Evolutionary conservation across 352 stramenopile genomes (phyloP).

Genomic region (Globisporangium cylindrosporum): DNA sequence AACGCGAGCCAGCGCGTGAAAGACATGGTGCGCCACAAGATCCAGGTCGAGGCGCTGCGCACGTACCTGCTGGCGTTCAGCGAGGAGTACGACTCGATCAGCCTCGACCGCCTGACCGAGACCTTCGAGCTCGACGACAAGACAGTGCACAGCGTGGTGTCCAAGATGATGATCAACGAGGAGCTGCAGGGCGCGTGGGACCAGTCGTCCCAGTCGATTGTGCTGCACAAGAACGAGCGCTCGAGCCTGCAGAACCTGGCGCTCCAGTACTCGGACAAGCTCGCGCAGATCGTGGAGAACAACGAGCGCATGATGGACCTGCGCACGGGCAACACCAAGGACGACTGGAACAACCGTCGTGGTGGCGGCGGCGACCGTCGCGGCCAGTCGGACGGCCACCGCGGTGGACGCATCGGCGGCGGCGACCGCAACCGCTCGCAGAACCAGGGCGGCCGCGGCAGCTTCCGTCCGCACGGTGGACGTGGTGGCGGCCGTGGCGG

Average conservation of each 20-base stretch:
- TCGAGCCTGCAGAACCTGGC: slow-evolving; percentile 94
- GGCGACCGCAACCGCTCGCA: slow-evolving; percentile 27
- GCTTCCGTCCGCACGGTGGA: slow-evolving; percentile 46
- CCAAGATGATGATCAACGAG: slow-evolving; percentile 99
- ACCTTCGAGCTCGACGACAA: slow-evolving; percentile 97
- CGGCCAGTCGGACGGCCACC: slow-evolving; percentile 27
- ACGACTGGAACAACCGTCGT: slow-evolving; percentile 64
- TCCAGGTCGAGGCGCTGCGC: slow-evolving; percentile 95
- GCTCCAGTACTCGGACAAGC: slow-evolving; percentile 96
- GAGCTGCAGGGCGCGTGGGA: slow-evolving; percentile 97
- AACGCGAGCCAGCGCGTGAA: slow-evolving; percentile 83
- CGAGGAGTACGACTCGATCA: slow-evolving; percentile 96
- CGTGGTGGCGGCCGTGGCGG: slow-evolving; percentile 43
- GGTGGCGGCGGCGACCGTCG: slow-evolving; percentile 34
- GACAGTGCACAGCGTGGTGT: slow-evolving; percentile 97
- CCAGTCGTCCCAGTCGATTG: slow-evolving; percentile 96
- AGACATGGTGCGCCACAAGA: slow-evolving; percentile 91
- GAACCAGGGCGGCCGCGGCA: slow-evolving; percentile 39
- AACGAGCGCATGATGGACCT: slow-evolving; percentile 90
- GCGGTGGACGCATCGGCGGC: slow-evolving; percentile 22
- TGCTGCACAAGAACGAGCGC: slow-evolving; percentile 94
- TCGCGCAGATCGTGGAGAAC: slow-evolving; percentile 85
- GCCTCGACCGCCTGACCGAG: slow-evolving; percentile 91
- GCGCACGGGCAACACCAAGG: slow-evolving; percentile 60
- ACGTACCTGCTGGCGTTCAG: slow-evolving; percentile 97